A percentile compares a stretch with the other conserved stretches of the same genome.
Conservation (phyloP, 805 yeast species). For the Zygoascus bituminiphila region DNA sequence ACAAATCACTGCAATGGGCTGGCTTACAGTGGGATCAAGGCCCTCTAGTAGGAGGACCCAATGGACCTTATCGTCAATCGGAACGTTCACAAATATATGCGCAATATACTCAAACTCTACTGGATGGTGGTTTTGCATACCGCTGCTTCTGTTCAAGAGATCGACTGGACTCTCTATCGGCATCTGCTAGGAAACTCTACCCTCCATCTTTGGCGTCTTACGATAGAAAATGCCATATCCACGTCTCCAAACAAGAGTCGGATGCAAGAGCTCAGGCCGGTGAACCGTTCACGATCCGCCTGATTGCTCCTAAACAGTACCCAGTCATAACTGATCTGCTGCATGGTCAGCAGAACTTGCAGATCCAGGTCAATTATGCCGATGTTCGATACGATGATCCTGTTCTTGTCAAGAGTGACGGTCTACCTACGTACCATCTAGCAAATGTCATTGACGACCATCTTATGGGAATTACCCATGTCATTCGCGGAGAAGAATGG, state of each 20-base stretch:
- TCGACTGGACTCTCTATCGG: slow-evolving; percentile 57
- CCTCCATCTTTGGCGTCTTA: slow-evolving; percentile 93
- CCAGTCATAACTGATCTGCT: slow-evolving; percentile 63
- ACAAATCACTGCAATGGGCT: slow-evolving; percentile 70
- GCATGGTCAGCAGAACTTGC: slow-evolving; percentile 69
- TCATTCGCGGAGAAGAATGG: slow-evolving; percentile 98
- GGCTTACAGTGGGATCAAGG: slow-evolving; percentile 76
- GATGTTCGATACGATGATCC: slow-evolving; percentile 86
- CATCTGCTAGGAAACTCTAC: slow-evolving; percentile 59
- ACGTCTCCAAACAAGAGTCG: slow-evolving; percentile 36
- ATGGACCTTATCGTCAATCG: slow-evolving; percentile 78
- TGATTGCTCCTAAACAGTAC: slow-evolving; percentile 66
- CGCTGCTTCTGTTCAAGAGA: slow-evolving; percentile 82
- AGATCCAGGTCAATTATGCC: slow-evolving; percentile 62
- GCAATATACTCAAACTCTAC: slow-evolving; percentile 46
- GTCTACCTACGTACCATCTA: slow-evolving; percentile 91
- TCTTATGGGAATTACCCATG: slow-evolving; percentile 86
- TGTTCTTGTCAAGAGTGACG: slow-evolving; percentile 84
- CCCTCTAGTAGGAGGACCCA: slow-evolving; percentile 49
- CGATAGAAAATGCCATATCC: slow-evolving; percentile 67
- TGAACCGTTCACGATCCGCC: slow-evolving; percentile 50
- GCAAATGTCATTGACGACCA: slow-evolving; percentile 96
- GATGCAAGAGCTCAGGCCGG: slow-evolving; percentile 26
- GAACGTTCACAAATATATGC: slow-evolving; percentile 62
- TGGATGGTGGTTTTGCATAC: slow-evolving; percentile 68